Conservation (phyloP, 1,284 basidiomycete genomes). For the Ceratobasidium sp. region DNA sequence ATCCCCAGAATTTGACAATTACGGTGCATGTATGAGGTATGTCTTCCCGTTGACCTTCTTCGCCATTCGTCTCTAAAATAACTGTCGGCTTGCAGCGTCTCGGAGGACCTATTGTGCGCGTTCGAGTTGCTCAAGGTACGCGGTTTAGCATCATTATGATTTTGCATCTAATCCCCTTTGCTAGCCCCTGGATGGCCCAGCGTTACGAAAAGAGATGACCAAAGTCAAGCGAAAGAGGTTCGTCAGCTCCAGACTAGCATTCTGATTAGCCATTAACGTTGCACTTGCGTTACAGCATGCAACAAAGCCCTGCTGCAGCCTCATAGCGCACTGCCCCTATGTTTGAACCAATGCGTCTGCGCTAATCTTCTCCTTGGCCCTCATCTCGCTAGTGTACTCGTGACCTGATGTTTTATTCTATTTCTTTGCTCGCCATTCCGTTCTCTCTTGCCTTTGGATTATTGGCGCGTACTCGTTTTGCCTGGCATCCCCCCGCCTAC, state of each 20-base stretch:
- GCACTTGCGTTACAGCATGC: constrained; percentile 11
- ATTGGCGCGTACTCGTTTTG: constrained; percentile 35
- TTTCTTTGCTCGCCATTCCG: constrained; percentile 23
- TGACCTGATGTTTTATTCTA: constrained; percentile 38
- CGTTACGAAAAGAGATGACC: constrained; percentile 98
- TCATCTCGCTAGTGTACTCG: constrained; percentile 32
- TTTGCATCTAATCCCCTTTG: constrained; percentile 1
- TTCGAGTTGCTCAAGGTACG: constrained; percentile 90
- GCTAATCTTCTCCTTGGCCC: constrained; percentile 17
- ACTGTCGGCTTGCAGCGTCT: constrained; percentile 76
- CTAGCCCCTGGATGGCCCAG: constrained; percentile 89
- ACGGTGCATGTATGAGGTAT: constrained; percentile 93
- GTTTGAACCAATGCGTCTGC: constrained; percentile 14
- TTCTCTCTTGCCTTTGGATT: constrained; percentile 36
- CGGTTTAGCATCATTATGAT: background rate
- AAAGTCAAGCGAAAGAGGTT: constrained; percentile 98
- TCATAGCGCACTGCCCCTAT: constrained; percentile 18
- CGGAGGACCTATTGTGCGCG: constrained; percentile 96
- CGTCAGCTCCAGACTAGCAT: background rate
- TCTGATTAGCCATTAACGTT: background rate
- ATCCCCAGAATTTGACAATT: constrained; percentile 91
- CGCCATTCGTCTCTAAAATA: constrained; percentile 35
- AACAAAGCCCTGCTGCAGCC: constrained; percentile 26
- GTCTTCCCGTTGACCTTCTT: constrained; percentile 48
- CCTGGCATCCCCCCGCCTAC: constrained; percentile 40